Conservation (phyloP, 345 rosid genomes). For the Eucalyptus dawsonii region DNA sequence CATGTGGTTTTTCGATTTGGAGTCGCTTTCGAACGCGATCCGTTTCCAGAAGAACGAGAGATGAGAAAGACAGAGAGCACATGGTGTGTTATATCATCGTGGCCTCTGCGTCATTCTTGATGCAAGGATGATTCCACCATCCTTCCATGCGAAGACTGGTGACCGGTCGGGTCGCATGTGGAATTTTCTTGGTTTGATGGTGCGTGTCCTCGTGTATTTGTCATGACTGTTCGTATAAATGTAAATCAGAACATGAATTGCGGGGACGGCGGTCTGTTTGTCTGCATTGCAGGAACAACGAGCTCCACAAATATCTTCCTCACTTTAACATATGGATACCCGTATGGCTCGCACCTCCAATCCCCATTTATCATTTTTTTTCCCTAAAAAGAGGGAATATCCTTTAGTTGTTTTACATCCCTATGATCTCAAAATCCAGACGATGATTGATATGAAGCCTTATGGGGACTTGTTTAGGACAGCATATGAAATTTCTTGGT, state of each 20-base stretch:
- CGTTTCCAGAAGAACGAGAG: background rate
- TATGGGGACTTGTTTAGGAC: no score
- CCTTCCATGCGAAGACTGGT: background rate
- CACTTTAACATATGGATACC: no score
- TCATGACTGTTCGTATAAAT: background rate
- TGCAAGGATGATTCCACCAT: background rate
- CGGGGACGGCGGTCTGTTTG: no score
- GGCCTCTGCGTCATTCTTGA: background rate
- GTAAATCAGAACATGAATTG: background rate
- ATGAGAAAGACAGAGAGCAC: background rate
- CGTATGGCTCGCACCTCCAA: no score
- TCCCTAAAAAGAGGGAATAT: no score
- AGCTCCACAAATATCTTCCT: no score
- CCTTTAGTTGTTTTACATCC: accelerated
- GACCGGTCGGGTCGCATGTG: background rate
- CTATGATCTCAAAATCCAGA: no score
- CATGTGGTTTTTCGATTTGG: background rate
- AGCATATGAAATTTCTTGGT: background rate
- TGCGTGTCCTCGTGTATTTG: background rate
- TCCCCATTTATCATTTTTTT: no score
- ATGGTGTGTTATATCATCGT: no score
- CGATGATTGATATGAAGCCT: no score
- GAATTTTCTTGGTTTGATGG: background rate
- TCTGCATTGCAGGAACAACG: no score
- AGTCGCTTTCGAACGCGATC: background rate